Conservation (phyloP, 495 filamentous ascomycete genomes). For the Penicillium malachiteum region DNA sequence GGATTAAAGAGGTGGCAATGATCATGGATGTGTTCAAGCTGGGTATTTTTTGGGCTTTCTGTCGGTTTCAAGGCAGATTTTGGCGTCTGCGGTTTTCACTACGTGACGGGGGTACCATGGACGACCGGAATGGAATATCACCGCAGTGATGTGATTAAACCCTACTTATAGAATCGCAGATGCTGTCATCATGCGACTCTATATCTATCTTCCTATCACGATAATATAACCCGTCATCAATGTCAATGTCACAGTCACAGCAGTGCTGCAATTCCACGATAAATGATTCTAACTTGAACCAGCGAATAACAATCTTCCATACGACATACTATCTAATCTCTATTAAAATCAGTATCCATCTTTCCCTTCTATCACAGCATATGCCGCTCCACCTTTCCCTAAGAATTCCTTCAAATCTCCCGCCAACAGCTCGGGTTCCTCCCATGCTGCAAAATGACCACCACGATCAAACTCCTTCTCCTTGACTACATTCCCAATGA, state of each 20-base stretch:
- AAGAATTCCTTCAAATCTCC: conserved; percentile 44
- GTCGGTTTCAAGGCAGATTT: conserved; percentile 27
- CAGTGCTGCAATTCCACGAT: conserved; percentile 31
- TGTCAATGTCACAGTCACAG: conserved; percentile 41
- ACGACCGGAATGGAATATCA: conserved; percentile 20
- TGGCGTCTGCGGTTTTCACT: conserved; percentile 33
- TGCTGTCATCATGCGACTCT: conserved; percentile 13
- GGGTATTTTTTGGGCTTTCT: conserved; percentile 28
- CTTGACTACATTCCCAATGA: conserved; percentile 42
- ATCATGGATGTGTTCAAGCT: conserved; percentile 12
- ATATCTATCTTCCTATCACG: conserved; percentile 28
- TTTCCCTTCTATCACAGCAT: conserved; percentile 33
- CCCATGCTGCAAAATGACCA: conserved; percentile 55
- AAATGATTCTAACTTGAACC: neutral
- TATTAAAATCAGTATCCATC: conserved; percentile 41
- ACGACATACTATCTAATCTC: too few relatives aligned
- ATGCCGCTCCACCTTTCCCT: conserved; percentile 42
- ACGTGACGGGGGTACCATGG: conserved; percentile 26
- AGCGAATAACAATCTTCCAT: too few relatives aligned
- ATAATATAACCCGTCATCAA: conserved; percentile 31
- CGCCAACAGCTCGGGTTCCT: conserved; percentile 44
- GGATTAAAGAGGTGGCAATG: conserved; percentile 45
- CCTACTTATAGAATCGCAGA: conserved; percentile 11
- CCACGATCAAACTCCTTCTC: conserved; percentile 42
- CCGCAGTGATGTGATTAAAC: conserved; percentile 17